Base-by-base conservation (phyloP, 2,329 filamentous ascomycete species). In the Mollisiaceae sp. region DNA sequence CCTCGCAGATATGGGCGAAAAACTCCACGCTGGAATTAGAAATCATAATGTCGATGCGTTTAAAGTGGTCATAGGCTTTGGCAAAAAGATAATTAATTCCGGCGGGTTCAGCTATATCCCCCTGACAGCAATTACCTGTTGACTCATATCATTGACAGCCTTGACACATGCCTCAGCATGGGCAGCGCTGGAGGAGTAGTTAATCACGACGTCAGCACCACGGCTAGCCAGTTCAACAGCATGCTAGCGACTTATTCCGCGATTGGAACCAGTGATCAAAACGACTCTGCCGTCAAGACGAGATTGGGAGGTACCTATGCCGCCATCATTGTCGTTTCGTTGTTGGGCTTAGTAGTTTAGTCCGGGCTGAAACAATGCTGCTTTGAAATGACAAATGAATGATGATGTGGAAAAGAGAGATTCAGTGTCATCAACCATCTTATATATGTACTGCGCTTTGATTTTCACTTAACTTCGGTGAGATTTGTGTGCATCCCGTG, bases 191-290 rank as follows among this genome's bases (percentile, higher is more conserved):
- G 89, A 81, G n/a, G 89, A 89, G 0, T 84, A 79, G 18, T 75
- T 73, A 27, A 80, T 75, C 71, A 90, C 81, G 61, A 91, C 81
- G 64, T 80, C 85, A 71, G 85, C 85, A 47, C 89, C 89, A 69
- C 87, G 87, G 75, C 84, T 82, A 75, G 84, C 88, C 47, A 91
- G 86, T 78, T 90, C 88, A 62, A 90, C 81, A 69, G 89, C 88
- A 61, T 89, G 89, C 61, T 87, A 87, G 60, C 82, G 80, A 45
- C 89, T 89, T 72, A 91, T 91, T 64, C 89, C 89, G 41, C 88
- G 87, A 60, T 87, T 86, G 58, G 85, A 80, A 47, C 86, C 89
- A 18, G 89, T 91, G 35, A 67, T 64, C 3, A 69, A 50, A 15
- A 60, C 67, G 14, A 69, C 60, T 41, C 65, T 69, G 8, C 65